Evolutionary conservation across 1,284 basidiomycete genomes (phyloP), one percentile per base, ranked within the genome.

Genomic region (Leccinum fuscescens): DNA sequence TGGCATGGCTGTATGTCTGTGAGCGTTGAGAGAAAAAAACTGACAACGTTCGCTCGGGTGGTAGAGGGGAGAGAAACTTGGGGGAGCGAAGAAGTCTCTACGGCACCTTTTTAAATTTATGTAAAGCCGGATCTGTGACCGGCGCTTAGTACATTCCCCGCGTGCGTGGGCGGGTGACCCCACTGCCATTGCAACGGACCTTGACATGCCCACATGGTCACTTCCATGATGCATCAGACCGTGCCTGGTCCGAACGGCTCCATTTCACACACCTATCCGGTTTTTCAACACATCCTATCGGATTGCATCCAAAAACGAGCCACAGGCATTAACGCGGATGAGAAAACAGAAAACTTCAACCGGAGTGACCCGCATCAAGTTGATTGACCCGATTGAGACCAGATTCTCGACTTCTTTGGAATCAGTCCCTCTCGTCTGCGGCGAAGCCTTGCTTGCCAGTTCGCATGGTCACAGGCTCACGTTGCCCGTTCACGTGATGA

Each of bases 171-270:
- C 42, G 24, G 55, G 27, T 49, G 37, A 66, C 62, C 65, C 65
- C 63, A 55, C 67, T 44, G 42, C 33, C 42, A 65, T 69, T 42
- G 59, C 65, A 58, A 66, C 67, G 57, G 62, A n/a, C 9, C 14
- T 65, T 65, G 67, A 65, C 67, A 65, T 56, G 17, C 20, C 65
- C 65, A 67, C 65, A 63, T 65, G 65, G 62, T 54, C 44, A 27
- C 46, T 37, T 39, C n/a, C 56, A 33, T 42, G 46, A 44, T 60
- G 37, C 51, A 63, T 51, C 42, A 49, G 11, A 51, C n/a, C 46
- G 62, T 65, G 46, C 63, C 63, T 64, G 46, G 46, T 7, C 31
- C 24, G 49, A 44, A 31, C 20, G 9, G 9, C 22, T 46, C 29
- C 55, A 20, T 35, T 62, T 37, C 53, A 51, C 50, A 27, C 29